These are phyloP conservation scores for Termitomyces heimii DNA, from an alignment of 768 basidiomycete genomes.

Conservation along the genomic window DNA sequence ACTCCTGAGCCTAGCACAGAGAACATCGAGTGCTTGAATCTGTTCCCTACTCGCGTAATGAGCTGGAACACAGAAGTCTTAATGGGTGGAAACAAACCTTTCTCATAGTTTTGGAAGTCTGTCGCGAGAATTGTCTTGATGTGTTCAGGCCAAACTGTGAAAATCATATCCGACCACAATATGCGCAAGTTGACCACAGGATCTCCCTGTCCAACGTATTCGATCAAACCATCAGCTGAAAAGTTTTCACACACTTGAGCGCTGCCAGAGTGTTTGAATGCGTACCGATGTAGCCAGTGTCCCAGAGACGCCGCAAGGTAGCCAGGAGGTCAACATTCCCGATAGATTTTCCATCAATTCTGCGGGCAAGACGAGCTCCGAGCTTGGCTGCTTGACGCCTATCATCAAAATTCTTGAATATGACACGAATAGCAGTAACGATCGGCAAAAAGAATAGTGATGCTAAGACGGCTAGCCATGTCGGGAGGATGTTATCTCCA, in stretches of 20 bases:
- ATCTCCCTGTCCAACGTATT: conserved; percentile 28
- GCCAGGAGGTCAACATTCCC: conserved; percentile 43
- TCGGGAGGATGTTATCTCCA: conserved; percentile 22
- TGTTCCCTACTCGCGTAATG: conserved; percentile 24
- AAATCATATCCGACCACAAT: conserved; percentile 37
- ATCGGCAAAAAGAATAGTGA: conserved; percentile 28
- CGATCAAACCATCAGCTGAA: conserved; percentile 37
- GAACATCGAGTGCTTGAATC: conserved; percentile 36
- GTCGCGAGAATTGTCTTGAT: conserved; percentile 53
- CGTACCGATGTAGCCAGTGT: conserved; percentile 46
- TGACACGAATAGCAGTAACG: conserved; percentile 22
- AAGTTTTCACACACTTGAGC: background rate
- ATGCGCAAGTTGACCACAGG: conserved; percentile 40
- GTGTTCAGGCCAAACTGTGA: conserved; percentile 48
- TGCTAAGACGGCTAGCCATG: conserved; percentile 29
- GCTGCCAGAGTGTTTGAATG: background rate
- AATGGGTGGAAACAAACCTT: conserved; percentile 30
- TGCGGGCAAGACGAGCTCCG: conserved; percentile 40
- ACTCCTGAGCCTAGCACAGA: conserved; percentile 58
- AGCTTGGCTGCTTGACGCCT: conserved; percentile 32
- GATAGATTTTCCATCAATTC: conserved; percentile 28
- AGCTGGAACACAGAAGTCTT: background rate
- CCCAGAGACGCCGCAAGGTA: conserved; percentile 28
- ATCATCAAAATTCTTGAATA: conserved; percentile 21
- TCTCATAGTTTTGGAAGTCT: conserved; percentile 53